Percentiles rank a stretch among this genome's conserved stretches.
phyloP scores from a whole-genome alignment of 1,139 yeast genomes.

The Debaryomycetaceae sp. region DNA sequence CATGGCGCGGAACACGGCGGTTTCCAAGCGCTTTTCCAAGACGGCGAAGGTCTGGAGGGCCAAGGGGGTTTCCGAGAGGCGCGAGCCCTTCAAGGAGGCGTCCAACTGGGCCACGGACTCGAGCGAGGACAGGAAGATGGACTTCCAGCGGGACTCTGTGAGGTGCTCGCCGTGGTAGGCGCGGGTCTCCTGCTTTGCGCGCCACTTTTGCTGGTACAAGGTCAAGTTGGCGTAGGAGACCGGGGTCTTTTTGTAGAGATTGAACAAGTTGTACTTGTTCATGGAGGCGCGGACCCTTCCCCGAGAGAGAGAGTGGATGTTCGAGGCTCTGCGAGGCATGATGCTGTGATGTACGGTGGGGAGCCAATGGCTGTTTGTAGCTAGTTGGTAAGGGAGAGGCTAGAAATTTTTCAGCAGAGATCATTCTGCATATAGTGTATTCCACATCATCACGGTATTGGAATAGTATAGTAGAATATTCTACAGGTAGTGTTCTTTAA shows the following conservation, averaged over 20 bases:
- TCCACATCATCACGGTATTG: too few species aligned
- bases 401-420: too few species aligned
- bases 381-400: conserved; percentile 1
- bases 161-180: conserved; percentile 93
- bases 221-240: conserved; percentile 45
- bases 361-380: conserved; percentile 1
- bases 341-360: neutral
- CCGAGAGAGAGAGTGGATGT: conserved; percentile 49
- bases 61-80: conserved; percentile 56
- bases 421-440: too few species aligned
- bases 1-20: conserved; percentile 83
- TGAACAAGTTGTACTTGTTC: conserved; percentile 88
- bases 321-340: conserved; percentile 56
- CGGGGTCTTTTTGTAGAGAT: conserved; percentile 59
- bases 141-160: conserved; percentile 74
- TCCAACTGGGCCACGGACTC: conserved; percentile 81
- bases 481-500: too few species aligned
- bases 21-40: conserved; percentile 79
- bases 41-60: conserved; percentile 82
- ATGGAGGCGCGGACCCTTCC: conserved; percentile 83
- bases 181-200: conserved; percentile 83
- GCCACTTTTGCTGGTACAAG: conserved; percentile 85
- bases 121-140: conserved; percentile 59
- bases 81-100: conserved; percentile 57
- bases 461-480: too few species aligned